Percentiles rank a stretch among this genome's conserved stretches.
Conservation (phyloP, 2,329 filamentous ascomycete species). For the Cladosporium sp. region DNA sequence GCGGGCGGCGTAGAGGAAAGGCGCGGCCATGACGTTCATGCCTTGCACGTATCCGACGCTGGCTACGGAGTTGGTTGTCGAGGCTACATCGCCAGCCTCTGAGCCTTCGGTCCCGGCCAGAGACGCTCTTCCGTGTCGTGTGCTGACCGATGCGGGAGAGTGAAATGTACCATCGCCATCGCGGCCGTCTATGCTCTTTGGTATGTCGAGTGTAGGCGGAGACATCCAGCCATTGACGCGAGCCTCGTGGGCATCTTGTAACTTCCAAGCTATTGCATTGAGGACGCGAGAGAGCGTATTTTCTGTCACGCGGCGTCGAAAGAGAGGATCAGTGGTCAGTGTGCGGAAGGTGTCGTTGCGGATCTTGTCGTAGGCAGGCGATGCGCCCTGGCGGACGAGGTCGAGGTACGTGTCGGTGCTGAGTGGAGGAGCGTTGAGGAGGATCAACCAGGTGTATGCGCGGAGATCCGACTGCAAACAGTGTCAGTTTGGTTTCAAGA, state of each 20-base stretch:
- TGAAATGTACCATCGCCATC: conserved; percentile 35
- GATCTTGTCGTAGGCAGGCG: conserved; percentile 93
- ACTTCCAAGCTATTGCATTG: conserved; percentile 90
- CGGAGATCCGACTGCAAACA: conserved; percentile 69
- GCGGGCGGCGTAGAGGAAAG: conserved; percentile 88
- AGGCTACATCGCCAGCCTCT: conserved; percentile 43
- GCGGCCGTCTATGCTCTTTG: conserved; percentile 43
- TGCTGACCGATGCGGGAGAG: conserved; percentile 28
- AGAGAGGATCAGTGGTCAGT: conserved; percentile 91
- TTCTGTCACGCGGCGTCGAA: conserved; percentile 89
- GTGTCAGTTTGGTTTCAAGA: not conserved
- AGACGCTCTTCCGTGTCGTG: conserved; percentile 29
- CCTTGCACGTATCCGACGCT: conserved; percentile 92
- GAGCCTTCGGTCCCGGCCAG: conserved; percentile 57
- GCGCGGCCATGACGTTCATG: conserved; percentile 96
- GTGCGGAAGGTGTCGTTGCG: conserved; percentile 98
- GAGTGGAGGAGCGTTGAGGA: conserved; percentile 80
- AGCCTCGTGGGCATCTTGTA: conserved; percentile 70
- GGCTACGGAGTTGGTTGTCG: conserved; percentile 37
- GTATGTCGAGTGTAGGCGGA: conserved; percentile 44
- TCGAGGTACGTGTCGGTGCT: conserved; percentile 82
- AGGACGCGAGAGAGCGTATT: conserved; percentile 89
- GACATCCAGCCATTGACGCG: conserved; percentile 46
- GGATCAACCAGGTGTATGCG: conserved; percentile 93
- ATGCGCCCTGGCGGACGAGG: conserved; percentile 87